Evolutionary conservation across 257 asterid species (phyloP).

Genomic region (Phtheirospermum japonicum): DNA sequence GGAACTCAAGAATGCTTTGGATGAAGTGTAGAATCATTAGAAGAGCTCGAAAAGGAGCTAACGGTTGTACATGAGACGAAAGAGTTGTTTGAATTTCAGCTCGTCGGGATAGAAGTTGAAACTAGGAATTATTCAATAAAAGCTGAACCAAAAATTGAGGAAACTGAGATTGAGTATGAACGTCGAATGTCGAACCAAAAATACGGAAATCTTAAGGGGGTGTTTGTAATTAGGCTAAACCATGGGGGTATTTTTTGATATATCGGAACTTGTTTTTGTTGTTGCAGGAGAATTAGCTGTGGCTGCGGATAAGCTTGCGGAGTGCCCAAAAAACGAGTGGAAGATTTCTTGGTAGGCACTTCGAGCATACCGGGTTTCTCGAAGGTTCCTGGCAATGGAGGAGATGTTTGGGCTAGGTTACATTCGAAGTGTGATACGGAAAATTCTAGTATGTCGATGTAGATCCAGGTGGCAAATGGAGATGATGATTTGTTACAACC

Average conservation of each 20-base stretch:
- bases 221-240: no score
- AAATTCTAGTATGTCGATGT: constrained; percentile 29
- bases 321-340: constrained; percentile 82
- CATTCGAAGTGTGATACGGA: constrained; percentile 33
- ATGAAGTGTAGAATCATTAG: constrained; percentile 36
- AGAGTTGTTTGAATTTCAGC: constrained; percentile 54
- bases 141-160: constrained; percentile 39
- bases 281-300: constrained; percentile 71
- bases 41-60: constrained; percentile 50
- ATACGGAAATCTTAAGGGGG: neutral
- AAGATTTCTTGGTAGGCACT: constrained; percentile 70
- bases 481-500: constrained; percentile 41
- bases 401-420: constrained; percentile 36
- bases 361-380: constrained; percentile 59
- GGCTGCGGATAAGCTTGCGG: constrained; percentile 82
- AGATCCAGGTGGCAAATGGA: constrained; percentile 33
- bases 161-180: constrained; percentile 39
- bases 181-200: constrained; percentile 47
- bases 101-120: constrained; percentile 54
- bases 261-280: neutral
- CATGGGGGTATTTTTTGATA: neutral
- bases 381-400: constrained; percentile 6
- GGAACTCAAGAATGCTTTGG: constrained; percentile 45
- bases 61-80: constrained; percentile 40
- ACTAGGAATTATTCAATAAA: constrained; percentile 44